phyloP scores from a whole-genome alignment of 2,329 filamentous ascomycete species.

The Exophiala dermatitidis region DNA sequence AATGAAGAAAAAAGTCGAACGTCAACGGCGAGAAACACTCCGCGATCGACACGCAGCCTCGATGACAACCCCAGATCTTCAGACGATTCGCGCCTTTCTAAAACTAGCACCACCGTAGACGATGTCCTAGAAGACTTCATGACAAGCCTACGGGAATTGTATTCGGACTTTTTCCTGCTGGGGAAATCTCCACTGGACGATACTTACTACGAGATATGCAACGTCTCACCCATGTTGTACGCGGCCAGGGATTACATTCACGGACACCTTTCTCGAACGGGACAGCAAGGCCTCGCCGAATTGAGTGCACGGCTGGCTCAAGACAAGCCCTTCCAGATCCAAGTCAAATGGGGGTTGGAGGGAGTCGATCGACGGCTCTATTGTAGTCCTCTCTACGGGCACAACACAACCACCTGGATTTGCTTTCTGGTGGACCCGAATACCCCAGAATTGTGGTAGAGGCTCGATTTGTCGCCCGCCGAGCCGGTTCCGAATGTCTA shows the following conservation, averaged over 20 bases:
- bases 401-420: conserved; percentile 26
- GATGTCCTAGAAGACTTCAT: conserved; percentile 27
- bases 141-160: conserved; percentile 25
- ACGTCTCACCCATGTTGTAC: conserved; percentile 28
- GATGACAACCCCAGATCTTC: conserved; percentile 5
- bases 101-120: conserved; percentile 18
- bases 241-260: conserved; percentile 27
- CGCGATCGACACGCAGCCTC: conserved; percentile 10
- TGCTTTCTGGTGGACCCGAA: conserved; percentile 27
- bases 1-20: conserved; percentile 19
- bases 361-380: conserved; percentile 28
- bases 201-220: conserved; percentile 29
- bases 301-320: conserved; percentile 21
- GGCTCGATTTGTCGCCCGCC: background rate
- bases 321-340: conserved; percentile 23
- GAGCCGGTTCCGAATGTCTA: background rate
- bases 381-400: conserved; percentile 28
- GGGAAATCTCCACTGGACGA: conserved; percentile 25
- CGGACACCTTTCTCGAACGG: conserved; percentile 29
- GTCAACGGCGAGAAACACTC: conserved; percentile 6
- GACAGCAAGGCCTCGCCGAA: conserved; percentile 16
- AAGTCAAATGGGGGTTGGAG: conserved; percentile 28
- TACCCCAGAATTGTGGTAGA: conserved; percentile 24
- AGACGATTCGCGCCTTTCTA: conserved; percentile 9
- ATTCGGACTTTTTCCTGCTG: conserved; percentile 30